Evolutionary conservation across 2,329 filamentous ascomycete species (phyloP).

Genomic region (Colletotrichum orbiculare): DNA sequence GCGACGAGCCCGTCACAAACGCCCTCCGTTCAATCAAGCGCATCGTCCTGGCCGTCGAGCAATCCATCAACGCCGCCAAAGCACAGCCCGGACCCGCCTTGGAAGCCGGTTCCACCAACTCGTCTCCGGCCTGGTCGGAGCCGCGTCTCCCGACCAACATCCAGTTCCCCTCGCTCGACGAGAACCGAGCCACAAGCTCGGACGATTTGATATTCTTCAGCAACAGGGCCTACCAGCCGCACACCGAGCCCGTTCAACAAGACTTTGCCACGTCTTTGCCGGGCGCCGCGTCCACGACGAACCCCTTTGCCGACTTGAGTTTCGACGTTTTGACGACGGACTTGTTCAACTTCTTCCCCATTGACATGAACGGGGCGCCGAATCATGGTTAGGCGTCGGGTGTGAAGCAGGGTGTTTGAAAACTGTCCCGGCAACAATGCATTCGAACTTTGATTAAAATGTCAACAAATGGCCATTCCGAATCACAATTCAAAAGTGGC

Average conservation of each 20-base stretch:
- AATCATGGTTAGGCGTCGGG: no score
- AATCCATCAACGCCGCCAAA: conserved; percentile 39
- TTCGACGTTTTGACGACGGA: conserved; percentile 45
- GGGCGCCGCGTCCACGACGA: not conserved
- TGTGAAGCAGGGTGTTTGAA: no score
- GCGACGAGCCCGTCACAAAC: conserved; percentile 43
- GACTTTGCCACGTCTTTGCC: conserved; percentile 29
- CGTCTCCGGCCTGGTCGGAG: conserved; percentile 20
- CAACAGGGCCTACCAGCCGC: conserved; percentile 33
- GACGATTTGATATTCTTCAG: conserved; percentile 41
- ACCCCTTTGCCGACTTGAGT: conserved; percentile 34
- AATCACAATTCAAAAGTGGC: no score
- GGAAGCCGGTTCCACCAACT: conserved; percentile 12
- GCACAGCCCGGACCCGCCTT: not conserved
- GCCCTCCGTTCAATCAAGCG: conserved; percentile 40
- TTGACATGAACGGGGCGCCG: conserved; percentile 22
- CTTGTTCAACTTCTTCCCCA: conserved; percentile 42
- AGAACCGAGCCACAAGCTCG: conserved; percentile 24
- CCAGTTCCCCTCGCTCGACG: conserved; percentile 40
- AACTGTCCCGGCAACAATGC: no score
- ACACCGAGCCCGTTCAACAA: conserved; percentile 6
- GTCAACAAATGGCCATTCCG: no score
- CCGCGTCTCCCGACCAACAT: conserved; percentile 32
- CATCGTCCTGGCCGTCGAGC: conserved; percentile 39
- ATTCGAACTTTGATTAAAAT: no score